Evolutionary conservation across 495 filamentous ascomycete genomes (phyloP).

Genomic region (Apiosordaria backusii): DNA sequence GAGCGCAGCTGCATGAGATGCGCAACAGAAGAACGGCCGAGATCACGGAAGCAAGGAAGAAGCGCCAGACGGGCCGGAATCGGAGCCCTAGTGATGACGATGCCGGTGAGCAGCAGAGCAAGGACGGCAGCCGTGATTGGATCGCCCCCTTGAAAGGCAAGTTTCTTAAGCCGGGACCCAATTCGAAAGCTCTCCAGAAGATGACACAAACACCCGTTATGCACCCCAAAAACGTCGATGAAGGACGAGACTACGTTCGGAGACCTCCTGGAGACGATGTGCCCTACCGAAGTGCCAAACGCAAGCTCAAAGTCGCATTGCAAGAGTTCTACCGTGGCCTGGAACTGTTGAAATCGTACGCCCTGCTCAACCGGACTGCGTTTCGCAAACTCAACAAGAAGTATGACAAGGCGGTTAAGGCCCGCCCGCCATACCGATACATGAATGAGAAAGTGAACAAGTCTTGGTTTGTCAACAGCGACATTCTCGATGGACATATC

Average conservation of each 20-base stretch:
- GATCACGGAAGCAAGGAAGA: constrained; percentile 46
- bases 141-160: constrained; percentile 42
- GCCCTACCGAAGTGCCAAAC: constrained; percentile 78
- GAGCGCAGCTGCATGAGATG: constrained; percentile 85
- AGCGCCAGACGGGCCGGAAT: constrained; percentile 22
- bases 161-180: constrained; percentile 44
- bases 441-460: constrained; percentile 92
- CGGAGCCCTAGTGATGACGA: constrained; percentile 17
- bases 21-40: constrained; percentile 72
- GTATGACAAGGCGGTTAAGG: constrained; percentile 84
- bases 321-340: constrained; percentile 91
- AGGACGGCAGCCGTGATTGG: constrained; percentile 31
- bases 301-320: constrained; percentile 83
- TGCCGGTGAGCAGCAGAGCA: constrained; percentile 17
- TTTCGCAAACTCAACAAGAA: constrained; percentile 99
- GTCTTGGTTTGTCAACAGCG: constrained; percentile 83
- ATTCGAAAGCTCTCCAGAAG: constrained; percentile 43
- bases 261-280: constrained; percentile 57
- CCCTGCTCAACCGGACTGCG: constrained; percentile 81
- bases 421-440: constrained; percentile 71
- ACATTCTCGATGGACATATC: constrained; percentile 73
- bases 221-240: constrained; percentile 35
- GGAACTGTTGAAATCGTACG: constrained; percentile 87
- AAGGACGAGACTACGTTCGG: constrained; percentile 60
- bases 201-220: constrained; percentile 42